Evolutionary conservation across 75 land plant genomes (phyloP), one percentile per base, ranked within the genome.

Genomic region (Sequoia sempervirens): DNA sequence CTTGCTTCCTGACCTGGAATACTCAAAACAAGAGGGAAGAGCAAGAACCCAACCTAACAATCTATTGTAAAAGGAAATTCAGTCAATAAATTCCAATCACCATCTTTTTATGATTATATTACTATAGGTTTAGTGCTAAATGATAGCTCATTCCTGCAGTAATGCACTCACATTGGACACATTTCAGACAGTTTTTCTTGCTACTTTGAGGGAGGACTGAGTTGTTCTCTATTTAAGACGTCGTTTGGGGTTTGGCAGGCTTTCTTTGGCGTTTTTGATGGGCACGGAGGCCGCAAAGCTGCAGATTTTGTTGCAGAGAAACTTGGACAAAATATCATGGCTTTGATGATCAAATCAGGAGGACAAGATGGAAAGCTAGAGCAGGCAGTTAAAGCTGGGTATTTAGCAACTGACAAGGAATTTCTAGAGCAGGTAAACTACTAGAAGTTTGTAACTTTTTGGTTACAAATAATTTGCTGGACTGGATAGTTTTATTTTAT

Each of bases 211-310:
- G 54, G 1, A 40, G 41, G 41, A 30, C 75, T 72, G 75, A 72
- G 12, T 36, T 32, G 34, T 72, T 72, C 30, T 14, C 14, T 2
- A 30, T 72, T 72, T 72, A 40, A 40, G 41, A 3, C 41, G 41
- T 3, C 11, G 15, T 72, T 32, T 72, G 32, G 75, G 75, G 75
- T 72, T 72, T n/a, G 75, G 10, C 80, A 91, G 95, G 91, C 95
- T 17, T 90, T 91, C 70, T 93, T 93, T 73, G 88, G 91, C 2
- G 92, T 93, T 20, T 88, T 88, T 82, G 95, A 93, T 86, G 95
- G 95, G 23, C 95, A 93, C 75, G 95, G 95, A 40, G 41, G 41
- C 41, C 41, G 41, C 41, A 40, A 40, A 40, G 41, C 41, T 40
- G 41, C 41, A 40, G 91, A 91, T 28, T 72, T 72, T 81, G 91